Percentiles rank a stretch among this genome's conserved stretches.
Evolutionary conservation across 805 yeast species (phyloP).

Genomic region (Saturnispora besseyi): DNA sequence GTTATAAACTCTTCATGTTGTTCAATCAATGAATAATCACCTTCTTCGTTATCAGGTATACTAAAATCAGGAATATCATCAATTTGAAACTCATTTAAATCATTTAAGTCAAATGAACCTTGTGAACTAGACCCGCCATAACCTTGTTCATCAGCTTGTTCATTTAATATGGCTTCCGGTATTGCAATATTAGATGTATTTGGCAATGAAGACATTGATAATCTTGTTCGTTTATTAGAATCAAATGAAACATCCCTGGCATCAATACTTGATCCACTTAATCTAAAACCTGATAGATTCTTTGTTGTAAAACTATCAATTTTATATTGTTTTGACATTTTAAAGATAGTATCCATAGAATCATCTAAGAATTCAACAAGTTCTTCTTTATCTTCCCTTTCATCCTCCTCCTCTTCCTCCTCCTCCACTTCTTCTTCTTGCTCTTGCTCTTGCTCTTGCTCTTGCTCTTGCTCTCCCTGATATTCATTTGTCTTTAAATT

Average conservation of each 20-base stretch:
- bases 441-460: neutral
- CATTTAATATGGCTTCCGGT: slow-evolving; percentile 28
- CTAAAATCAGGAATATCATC: slow-evolving; percentile 1
- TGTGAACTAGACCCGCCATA: slow-evolving; percentile 1
- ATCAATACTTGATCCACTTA: slow-evolving; percentile 9
- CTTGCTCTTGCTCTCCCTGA: neutral
- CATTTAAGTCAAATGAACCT: slow-evolving; percentile 13
- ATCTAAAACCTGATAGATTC: slow-evolving; percentile 3
- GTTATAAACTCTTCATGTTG: neutral
- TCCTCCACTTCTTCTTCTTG: neutral
- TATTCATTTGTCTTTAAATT: slow-evolving; percentile 1
- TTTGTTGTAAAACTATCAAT: slow-evolving; percentile 3
- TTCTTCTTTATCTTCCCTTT: neutral
- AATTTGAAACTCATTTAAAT: slow-evolving; percentile 1
- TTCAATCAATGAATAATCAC: neutral
- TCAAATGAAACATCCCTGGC: slow-evolving; percentile 17
- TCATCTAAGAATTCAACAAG: neutral
- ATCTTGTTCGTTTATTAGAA: slow-evolving; percentile 11
- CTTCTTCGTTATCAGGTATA: neutral
- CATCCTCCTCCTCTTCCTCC: neutral
- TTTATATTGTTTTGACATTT: neutral
- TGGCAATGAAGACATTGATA: slow-evolving; percentile 21
- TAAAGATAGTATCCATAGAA: neutral
- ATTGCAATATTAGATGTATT: slow-evolving; percentile 27
- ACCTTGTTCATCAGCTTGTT: slow-evolving; percentile 7